Evolutionary conservation across 176 grass and related monocot genomes (phyloP).

Genomic region (Bonia amplexicaulis): DNA sequence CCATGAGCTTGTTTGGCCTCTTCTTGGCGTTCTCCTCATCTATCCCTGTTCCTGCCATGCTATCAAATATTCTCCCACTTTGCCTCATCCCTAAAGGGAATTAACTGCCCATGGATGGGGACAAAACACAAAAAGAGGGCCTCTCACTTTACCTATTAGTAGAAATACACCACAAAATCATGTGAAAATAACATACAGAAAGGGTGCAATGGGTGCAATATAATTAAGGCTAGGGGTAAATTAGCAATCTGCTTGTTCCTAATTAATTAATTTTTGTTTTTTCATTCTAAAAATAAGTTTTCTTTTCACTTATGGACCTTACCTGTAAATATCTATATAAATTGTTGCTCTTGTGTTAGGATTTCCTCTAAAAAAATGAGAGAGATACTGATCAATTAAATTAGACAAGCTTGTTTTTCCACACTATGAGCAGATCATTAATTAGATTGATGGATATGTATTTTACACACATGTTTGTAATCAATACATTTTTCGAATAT

Average conservation of each 20-base stretch:
- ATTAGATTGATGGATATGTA: neutral
- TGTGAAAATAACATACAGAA: constrained; percentile 25
- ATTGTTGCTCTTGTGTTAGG: neutral
- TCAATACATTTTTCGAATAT: neutral
- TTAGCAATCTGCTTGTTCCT: constrained; percentile 12
- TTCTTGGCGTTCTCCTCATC: constrained; percentile 52
- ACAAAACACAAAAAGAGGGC: constrained; percentile 45
- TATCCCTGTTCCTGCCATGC: constrained; percentile 37
- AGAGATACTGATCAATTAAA: neutral
- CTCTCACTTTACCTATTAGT: constrained; percentile 47
- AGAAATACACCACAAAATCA: constrained; percentile 26
- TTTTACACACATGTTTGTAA: neutral
- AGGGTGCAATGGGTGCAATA: neutral
- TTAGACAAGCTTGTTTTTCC: neutral
- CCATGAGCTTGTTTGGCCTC: constrained; percentile 60
- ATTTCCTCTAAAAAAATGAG: neutral
- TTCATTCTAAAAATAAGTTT: neutral
- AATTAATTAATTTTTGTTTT: neutral
- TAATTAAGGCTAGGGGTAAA: neutral
- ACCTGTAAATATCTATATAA: neutral
- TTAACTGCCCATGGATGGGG: constrained; percentile 46
- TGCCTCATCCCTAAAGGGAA: constrained; percentile 49
- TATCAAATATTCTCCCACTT: constrained; percentile 53
- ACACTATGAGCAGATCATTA: neutral
- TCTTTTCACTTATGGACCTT: neutral